Evolutionary conservation across 2,329 filamentous ascomycete species (phyloP), one percentile per base, ranked within the genome.

Genomic region (Colletotrichum sp.): DNA sequence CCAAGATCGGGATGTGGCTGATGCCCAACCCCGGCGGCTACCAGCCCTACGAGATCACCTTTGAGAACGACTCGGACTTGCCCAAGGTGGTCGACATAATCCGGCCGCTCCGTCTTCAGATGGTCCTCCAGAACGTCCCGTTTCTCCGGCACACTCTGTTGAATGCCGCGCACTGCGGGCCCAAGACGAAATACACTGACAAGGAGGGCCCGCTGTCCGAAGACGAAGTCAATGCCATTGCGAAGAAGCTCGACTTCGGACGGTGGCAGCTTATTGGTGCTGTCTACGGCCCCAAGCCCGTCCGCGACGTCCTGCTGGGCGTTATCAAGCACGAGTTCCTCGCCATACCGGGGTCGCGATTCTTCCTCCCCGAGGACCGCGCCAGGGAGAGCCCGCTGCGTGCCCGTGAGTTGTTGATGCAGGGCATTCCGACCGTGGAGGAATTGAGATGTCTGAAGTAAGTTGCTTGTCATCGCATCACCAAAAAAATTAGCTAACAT

Each of bases 1-100:
- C 87, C 5, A 90, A 90, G 80, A 88, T 90, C 83, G 89, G 88
- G 0, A 85, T 90, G 78, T 81, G 81, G 82, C 82, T 91, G 39
- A 90, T 91, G 89, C 86, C 87, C 2, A 89, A 89, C 61, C 88
- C 88, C 0, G 87, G 85, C 12, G 88, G 87, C 2, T 87, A 88
- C 75, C 86, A 89, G 66, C 71, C 77, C 5, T 75, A 75, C 39
- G 75, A 75, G 59, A 78, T 78, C 22, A 78, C 68, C 19, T 77
- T 77, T 22, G 79, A 81, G 63, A 78, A 78, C n/a, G 80, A 81
- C 71, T 78, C 78, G 19, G 80, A 80, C 19, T 66, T 78, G 27
- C 28, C 71, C 16, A 60, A 57, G 13, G 80, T 79, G 15, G 79
- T 84, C 7, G 80, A 86, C 32, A 82, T 84, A 65, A 85, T 85